phyloP scores from a whole-genome alignment of 2,329 filamentous ascomycete genomes.

The Elsinoe batatas region DNA sequence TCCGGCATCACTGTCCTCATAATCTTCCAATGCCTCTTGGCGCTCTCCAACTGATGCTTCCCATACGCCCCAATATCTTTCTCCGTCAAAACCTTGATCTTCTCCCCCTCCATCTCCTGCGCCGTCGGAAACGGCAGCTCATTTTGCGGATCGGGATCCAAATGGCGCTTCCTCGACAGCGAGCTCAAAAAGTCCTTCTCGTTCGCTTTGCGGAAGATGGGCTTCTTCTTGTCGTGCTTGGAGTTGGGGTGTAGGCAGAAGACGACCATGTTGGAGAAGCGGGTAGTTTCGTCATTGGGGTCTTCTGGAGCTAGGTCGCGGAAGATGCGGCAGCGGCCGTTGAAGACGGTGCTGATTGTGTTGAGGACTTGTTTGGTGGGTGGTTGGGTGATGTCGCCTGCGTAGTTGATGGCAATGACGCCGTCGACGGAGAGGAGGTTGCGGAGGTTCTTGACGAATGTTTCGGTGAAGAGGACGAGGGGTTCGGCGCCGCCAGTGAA shows the following conservation, averaged over 20 bases:
- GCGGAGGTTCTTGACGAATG: slow-evolving; percentile 66
- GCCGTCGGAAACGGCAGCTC: slow-evolving; percentile 32
- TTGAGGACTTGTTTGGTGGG: slow-evolving; percentile 68
- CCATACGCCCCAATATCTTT: slow-evolving; percentile 59
- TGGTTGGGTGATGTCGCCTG: slow-evolving; percentile 71
- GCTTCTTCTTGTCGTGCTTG: slow-evolving; percentile 23
- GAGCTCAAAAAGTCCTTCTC: slow-evolving; percentile 63
- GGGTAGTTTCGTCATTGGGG: slow-evolving; percentile 39
- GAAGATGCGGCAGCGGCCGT: slow-evolving; percentile 74
- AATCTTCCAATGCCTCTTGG: slow-evolving; percentile 77
- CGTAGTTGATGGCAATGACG: slow-evolving; percentile 91
- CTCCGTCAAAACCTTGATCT: slow-evolving; percentile 43
- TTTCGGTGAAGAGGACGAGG: slow-evolving; percentile 72
- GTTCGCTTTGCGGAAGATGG: slow-evolving; percentile 58
- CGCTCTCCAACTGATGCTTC: slow-evolving; percentile 64
- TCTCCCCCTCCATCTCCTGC: slow-evolving; percentile 30
- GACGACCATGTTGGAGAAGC: slow-evolving; percentile 94
- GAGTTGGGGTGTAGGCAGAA: slow-evolving; percentile 66
- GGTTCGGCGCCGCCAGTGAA: slow-evolving; percentile 96
- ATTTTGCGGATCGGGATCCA: slow-evolving; percentile 65
- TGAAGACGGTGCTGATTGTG: slow-evolving; percentile 74
- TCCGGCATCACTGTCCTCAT: slow-evolving; percentile 78
- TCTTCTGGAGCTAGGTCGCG: slow-evolving; percentile 56
- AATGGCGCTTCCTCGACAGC: slow-evolving; percentile 56
- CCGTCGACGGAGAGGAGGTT: slow-evolving; percentile 66